These are phyloP conservation scores for Pythium scleroteichum DNA, from an alignment of 352 stramenopile species.

Conservation along the genomic window DNA sequence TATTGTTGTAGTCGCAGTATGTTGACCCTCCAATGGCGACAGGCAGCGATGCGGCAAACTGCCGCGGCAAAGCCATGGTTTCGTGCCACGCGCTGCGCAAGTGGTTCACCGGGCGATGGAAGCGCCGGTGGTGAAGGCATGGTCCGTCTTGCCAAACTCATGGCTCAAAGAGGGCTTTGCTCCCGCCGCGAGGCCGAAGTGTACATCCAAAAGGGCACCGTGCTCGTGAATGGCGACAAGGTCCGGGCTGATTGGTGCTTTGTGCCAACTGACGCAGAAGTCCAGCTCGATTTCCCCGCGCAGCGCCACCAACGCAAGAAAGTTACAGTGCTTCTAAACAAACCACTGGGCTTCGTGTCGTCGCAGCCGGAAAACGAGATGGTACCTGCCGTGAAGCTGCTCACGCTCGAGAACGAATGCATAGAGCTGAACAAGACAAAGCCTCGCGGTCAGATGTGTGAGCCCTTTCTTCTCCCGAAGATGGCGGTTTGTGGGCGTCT, in stretches of 20 bases:
- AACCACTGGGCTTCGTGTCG: slow-evolving; percentile 81
- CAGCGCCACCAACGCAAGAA: slow-evolving; percentile 76
- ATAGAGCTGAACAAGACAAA: slow-evolving; percentile 53
- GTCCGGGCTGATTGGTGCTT: slow-evolving; percentile 70
- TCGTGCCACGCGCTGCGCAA: not conserved
- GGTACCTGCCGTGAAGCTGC: slow-evolving; percentile 69
- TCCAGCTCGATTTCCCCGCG: slow-evolving; percentile 62
- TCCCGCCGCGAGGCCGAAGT: slow-evolving; percentile 78
- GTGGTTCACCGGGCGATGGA: not conserved
- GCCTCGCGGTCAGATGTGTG: slow-evolving; percentile 31
- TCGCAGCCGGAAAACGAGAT: slow-evolving; percentile 70
- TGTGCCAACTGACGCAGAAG: slow-evolving; percentile 54
- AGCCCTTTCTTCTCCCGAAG: slow-evolving; percentile 71
- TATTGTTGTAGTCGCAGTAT: no score
- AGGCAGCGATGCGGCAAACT: not conserved
- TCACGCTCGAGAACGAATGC: slow-evolving; percentile 79
- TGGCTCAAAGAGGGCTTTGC: slow-evolving; percentile 75
- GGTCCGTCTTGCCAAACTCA: slow-evolving; percentile 78
- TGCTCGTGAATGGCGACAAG: slow-evolving; percentile 74
- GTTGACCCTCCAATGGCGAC: not conserved
- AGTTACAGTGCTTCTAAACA: slow-evolving; percentile 83
- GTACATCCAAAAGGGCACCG: slow-evolving; percentile 75
- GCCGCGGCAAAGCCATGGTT: not conserved
- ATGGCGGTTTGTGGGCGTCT: slow-evolving; percentile 82
- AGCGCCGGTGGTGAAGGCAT: slow-evolving; percentile 22